phyloP scores from a whole-genome alignment of 805 yeast species.

The Hanseniaspora jakobsenii region DNA sequence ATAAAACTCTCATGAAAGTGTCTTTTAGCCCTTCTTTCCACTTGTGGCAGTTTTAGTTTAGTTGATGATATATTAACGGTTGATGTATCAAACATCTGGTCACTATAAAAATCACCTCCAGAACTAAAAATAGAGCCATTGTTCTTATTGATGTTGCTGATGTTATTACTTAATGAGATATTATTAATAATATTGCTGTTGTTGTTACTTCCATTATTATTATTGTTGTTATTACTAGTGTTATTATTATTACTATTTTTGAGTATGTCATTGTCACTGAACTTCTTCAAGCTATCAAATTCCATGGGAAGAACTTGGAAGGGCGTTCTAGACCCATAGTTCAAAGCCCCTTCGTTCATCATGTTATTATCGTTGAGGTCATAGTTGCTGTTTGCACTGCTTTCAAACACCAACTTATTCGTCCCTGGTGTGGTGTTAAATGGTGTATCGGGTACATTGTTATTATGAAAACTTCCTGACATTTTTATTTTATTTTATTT shows the following conservation, averaged over 20 bases:
- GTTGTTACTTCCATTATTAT: no score
- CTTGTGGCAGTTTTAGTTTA: conserved; percentile 11
- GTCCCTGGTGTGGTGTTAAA: conserved; percentile 3
- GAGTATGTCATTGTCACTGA: not conserved
- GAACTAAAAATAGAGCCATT: not conserved
- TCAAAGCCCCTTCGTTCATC: not conserved
- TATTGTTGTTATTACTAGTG: no score
- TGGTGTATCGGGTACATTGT: conserved; percentile 6
- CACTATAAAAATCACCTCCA: not conserved
- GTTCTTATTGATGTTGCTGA: no score
- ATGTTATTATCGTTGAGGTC: not conserved
- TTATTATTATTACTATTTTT: no score
- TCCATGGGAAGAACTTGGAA: conserved; percentile 12
- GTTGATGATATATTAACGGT: not conserved
- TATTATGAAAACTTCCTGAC: not conserved
- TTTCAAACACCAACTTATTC: conserved; percentile 7
- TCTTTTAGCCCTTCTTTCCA: conserved; percentile 5
- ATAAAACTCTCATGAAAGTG: conserved; percentile 13
- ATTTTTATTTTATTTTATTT: no score
- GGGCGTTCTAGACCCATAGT: conserved; percentile 10
- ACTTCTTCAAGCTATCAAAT: conserved; percentile 13
- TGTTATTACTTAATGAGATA: no score
- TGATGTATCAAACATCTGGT: not conserved
- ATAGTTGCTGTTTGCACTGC: not conserved
- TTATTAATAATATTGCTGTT: no score